Conservation (phyloP, 1,284 basidiomycete species). For the Cutaneotrichosporon arboriforme region DNA sequence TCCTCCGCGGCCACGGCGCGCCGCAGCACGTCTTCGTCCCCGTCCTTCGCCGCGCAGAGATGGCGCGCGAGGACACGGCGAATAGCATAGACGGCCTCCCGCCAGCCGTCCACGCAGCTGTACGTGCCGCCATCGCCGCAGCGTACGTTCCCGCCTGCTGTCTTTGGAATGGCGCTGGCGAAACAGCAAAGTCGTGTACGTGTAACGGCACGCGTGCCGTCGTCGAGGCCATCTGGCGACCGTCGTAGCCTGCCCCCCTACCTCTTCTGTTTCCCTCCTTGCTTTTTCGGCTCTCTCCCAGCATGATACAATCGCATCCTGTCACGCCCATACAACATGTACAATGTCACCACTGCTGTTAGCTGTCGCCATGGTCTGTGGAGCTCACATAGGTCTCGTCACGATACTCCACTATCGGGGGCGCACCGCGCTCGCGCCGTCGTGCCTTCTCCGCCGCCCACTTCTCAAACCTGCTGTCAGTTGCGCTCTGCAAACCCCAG, state of each 20-base stretch:
- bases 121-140: conserved; percentile 41
- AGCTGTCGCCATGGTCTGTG: too few species aligned
- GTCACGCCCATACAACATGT: neutral
- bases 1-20: conserved; percentile 2
- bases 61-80: conserved; percentile 24
- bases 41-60: conserved; percentile 25
- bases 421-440: conserved; percentile 51
- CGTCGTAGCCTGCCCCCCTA: neutral
- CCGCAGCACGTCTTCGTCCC: conserved; percentile 6
- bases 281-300: neutral
- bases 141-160: neutral
- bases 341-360: conserved; percentile 7
- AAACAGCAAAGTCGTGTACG: neutral
- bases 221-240: neutral
- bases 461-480: conserved; percentile 59
- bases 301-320: neutral
- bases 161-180: neutral
- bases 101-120: conserved; percentile 36
- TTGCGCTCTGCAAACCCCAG: neutral
- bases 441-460: conserved; percentile 78
- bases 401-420: conserved; percentile 56
- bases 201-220: neutral
- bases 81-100: conserved; percentile 40
- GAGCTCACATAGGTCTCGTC: conserved; percentile 46
- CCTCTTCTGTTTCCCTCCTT: neutral